Base-by-base conservation (phyloP, 179 eudicot genomes). In the Vitellaria paradoxa region DNA sequence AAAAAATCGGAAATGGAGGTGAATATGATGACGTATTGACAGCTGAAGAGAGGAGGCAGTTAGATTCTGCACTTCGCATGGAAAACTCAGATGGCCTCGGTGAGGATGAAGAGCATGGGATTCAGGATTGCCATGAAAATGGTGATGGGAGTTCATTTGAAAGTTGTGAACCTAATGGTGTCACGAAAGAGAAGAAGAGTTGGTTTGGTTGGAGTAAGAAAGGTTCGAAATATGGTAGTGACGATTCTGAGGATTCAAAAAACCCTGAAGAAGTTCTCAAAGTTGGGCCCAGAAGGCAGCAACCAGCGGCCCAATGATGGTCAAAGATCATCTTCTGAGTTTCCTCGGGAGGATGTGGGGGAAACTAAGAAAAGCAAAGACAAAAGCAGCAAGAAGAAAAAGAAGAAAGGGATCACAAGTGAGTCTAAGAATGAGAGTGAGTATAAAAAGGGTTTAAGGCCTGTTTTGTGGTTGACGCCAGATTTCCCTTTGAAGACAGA, bases 151-250 rank as follows among this genome's bases (percentile, higher is more conserved):
- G 79, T 64, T 82, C 88, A 42, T 63, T 76, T 74, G 93, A 88
- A 81, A 83, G 80, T 69, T 85, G 81, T 49, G 91, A 86, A 62
- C 66, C 86, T 9, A 86, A 85, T 85, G 91, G 88, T 52, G 75
- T 67, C 73, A 72, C 7, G 20, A 91, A 91, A 79, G 94, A 92
- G 66, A 93, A 92, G 84, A 92, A 90, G 70, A 52, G 88, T 76
- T 93, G 97, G 97, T 92, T 91, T 79, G 91, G 85, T 70, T 93
- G 98, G 98, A 93, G 86, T 74, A 90, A 88, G 85, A 91, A 88
- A 84, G 85, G 80, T 71, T 86, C 91, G 52, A 90, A 88, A 81
- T 74, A 76, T 78, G 81, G 65, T 15, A 78, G 82, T 40, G 91
- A 89, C 23, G 87, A 85, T 80, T 63, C 76, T 1, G 96, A 93